Evolutionary conservation across 805 yeast species (phyloP).

Genomic region (Suhomyces sp.): DNA sequence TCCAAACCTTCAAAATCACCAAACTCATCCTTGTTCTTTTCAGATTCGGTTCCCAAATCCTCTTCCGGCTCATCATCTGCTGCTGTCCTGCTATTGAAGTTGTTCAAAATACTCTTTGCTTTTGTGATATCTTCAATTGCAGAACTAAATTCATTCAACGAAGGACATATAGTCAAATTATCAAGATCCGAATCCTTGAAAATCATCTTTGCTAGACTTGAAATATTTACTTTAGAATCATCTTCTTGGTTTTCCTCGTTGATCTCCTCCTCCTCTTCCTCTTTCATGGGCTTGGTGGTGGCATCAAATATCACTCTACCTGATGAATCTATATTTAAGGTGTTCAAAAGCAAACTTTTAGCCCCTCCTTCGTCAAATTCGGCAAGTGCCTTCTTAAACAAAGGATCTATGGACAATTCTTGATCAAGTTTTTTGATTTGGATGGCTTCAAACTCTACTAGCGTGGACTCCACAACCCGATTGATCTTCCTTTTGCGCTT

Average conservation of each 20-base stretch:
- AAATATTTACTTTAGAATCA: slow-evolving; percentile 19
- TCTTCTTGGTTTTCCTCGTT: slow-evolving; percentile 13
- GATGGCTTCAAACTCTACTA: slow-evolving; percentile 50
- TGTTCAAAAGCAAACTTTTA: slow-evolving; percentile 62
- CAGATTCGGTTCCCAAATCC: slow-evolving; percentile 16
- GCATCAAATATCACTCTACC: slow-evolving; percentile 70
- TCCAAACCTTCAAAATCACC: slow-evolving; percentile 13
- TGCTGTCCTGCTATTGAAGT: slow-evolving; percentile 36
- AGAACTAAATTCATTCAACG: slow-evolving; percentile 56
- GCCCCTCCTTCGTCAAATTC: slow-evolving; percentile 86
- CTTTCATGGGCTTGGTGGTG: slow-evolving; percentile 31
- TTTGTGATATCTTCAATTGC: slow-evolving; percentile 55
- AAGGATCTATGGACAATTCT: slow-evolving; percentile 67
- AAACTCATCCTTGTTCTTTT: slow-evolving; percentile 12
- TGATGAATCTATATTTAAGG: slow-evolving; percentile 50
- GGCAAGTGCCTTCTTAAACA: slow-evolving; percentile 69
- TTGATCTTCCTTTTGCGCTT: slow-evolving; percentile 28
- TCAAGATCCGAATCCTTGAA: slow-evolving; percentile 21
- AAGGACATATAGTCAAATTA: slow-evolving; percentile 60
- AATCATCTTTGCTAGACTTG: slow-evolving; percentile 18
- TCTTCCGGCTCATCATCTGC: slow-evolving; percentile 11
- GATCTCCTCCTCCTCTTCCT: slow-evolving; percentile 6
- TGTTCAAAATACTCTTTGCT: slow-evolving; percentile 45
- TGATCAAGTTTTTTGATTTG: slow-evolving; percentile 57
- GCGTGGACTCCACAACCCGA: slow-evolving; percentile 39